Conservation (phyloP, 345 rosid genomes). For the Erucastrum elatum region DNA sequence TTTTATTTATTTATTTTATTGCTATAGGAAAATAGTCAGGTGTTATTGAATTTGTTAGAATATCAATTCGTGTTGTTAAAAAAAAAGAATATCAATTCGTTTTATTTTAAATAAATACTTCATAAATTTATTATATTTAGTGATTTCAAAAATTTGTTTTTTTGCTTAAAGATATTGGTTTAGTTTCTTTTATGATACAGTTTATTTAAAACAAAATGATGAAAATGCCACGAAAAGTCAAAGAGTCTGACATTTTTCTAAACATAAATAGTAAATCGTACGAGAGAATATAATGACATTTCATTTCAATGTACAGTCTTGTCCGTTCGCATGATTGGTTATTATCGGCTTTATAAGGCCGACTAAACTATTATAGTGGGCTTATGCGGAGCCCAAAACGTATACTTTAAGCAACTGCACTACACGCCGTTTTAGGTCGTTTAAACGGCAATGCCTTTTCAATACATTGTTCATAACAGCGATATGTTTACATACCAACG, state of each 20-base stretch:
- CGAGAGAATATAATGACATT: slow-evolving; percentile 15
- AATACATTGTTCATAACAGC: not conserved
- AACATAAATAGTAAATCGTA: slow-evolving; percentile 14
- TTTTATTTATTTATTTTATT: not conserved
- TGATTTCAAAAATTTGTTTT: not conserved
- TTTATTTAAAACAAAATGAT: not conserved
- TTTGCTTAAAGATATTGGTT: not conserved
- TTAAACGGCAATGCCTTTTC: slow-evolving; percentile 3
- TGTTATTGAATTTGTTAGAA: not conserved
- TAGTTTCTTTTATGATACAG: not conserved
- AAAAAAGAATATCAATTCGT: not conserved
- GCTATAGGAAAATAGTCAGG: not conserved
- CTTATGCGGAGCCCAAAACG: not conserved
- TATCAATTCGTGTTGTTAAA: too few relatives aligned
- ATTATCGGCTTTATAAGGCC: slow-evolving; percentile 1
- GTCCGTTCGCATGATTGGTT: slow-evolving; percentile 26
- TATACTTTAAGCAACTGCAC: not conserved
- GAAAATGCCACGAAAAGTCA: not conserved
- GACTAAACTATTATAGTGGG: slow-evolving; percentile 3
- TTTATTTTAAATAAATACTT: not conserved
- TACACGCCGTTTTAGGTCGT: slow-evolving; percentile 8
- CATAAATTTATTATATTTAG: not conserved
- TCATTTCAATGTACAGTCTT: slow-evolving; percentile 10
- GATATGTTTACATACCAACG: slow-evolving; percentile 5
- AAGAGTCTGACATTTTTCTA: too few relatives aligned